Evolutionary conservation across 306 rosid species (phyloP), one percentile per base, ranked within the genome.

Genomic region (Psophocarpus tetragonolobus): DNA sequence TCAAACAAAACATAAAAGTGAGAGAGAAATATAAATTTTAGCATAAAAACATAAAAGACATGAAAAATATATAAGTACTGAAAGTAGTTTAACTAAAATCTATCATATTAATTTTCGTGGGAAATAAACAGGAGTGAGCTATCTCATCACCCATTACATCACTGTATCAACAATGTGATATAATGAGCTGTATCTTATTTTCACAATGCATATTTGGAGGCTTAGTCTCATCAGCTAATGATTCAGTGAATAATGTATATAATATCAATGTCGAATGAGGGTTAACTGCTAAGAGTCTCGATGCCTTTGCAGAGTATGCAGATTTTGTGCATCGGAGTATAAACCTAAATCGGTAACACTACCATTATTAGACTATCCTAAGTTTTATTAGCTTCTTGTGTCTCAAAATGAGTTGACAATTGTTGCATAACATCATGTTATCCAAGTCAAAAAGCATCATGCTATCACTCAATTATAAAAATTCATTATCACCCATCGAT

Each of bases 81-180:
- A 26, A 56, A 58, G 29, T 58, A 32, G 32, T 30, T 63, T 8
- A 17, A 63, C n/a, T 8, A 4, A 35, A 18, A 33, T 33, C 4
- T 11, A 18, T 36, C 2, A 17, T 64, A 1, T 64, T 65, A 23
- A 32, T 50, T 64, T 18, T 45, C 41, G 65, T 70, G 48, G 71
- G 71, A 67, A 71, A 61, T 47, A 26, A 48, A 62, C 9, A 60
- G 39, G 57, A 72, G 73, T 83, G 50, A 47, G 29, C 80, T 33
- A 62, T 21, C 21, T 32, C 18, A 48, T 60, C 32, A 35, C 8
- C 35, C n/a, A 60, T 71, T 45, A 35, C 44, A 71, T 71, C 77
- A 61, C 23, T 32, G 17, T 20, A 10, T 32, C 32, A 57, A 56
- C 29, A 23, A 18, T 26, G 24, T 12, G 26, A 70, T 53, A 35